Conservation (phyloP, 352 stramenopile species). For the Phytophthora niederhauseri region DNA sequence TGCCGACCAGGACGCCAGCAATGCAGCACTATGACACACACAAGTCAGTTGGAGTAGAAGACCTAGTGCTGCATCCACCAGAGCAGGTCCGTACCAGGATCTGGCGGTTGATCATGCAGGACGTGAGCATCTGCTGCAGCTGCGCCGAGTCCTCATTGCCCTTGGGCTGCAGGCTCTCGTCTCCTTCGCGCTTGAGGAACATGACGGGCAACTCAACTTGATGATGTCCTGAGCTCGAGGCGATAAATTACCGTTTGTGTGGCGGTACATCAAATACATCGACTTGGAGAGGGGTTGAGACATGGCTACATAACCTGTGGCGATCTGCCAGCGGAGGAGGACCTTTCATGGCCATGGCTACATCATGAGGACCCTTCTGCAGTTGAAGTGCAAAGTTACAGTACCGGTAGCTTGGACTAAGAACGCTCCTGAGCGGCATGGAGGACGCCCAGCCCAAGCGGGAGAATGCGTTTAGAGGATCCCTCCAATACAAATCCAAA, state of each 20-base stretch:
- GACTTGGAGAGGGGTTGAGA: conserved; percentile 5
- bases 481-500: conserved; percentile 6
- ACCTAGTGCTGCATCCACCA: neutral
- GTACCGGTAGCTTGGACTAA: neutral
- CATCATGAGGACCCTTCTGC: conserved; percentile 3
- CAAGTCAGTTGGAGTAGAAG: neutral
- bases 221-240: too few relatives aligned
- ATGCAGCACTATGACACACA: conserved; percentile 46
- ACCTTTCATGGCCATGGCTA: conserved; percentile 5
- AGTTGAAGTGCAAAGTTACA: neutral
- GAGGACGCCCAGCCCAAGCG: neutral
- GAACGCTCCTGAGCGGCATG: neutral
- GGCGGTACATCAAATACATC: neutral
- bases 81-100: conserved; percentile 54
- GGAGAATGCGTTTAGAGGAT: neutral
- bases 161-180: conserved; percentile 53
- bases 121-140: conserved; percentile 85
- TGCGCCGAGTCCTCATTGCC: conserved; percentile 72
- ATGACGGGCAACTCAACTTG: conserved; percentile 17
- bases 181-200: conserved; percentile 62
- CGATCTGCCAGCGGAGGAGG: conserved; percentile 4
- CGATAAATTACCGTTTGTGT: neutral
- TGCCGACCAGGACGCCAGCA: conserved; percentile 71
- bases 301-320: conserved; percentile 6
- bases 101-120: conserved; percentile 87